Percentiles rank a stretch among this genome's conserved stretches.
These are phyloP conservation scores for Podaxis sp. DNA, from an alignment of 768 basidiomycete genomes.

Conservation along the genomic window DNA sequence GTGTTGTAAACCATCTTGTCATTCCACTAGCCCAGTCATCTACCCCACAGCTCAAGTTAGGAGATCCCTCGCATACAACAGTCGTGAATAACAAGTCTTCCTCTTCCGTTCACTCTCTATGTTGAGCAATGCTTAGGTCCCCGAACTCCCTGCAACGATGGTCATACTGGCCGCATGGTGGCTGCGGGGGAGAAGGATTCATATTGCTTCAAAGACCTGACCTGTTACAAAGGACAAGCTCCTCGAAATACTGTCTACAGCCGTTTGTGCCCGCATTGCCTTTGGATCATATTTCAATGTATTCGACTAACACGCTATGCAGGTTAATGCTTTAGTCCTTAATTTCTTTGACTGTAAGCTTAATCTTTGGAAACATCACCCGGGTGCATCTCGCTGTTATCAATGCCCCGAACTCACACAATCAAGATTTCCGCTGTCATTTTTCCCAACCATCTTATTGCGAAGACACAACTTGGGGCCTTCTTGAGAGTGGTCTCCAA, in stretches of 20 bases:
- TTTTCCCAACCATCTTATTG: background rate
- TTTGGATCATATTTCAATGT: background rate
- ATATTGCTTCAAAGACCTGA: constrained; percentile 7
- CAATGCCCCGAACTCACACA: background rate
- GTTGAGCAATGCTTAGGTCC: background rate
- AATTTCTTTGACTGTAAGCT: constrained; percentile 17
- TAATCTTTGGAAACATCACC: background rate
- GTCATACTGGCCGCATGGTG: background rate
- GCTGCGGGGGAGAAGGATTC: background rate
- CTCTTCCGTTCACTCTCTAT: background rate
- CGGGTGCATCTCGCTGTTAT: background rate
- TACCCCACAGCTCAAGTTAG: background rate
- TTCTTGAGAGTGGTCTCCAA: background rate
- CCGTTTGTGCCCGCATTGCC: background rate
- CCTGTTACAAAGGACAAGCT: background rate
- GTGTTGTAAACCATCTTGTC: background rate
- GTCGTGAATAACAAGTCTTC: background rate
- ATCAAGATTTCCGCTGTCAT: background rate
- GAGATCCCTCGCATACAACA: background rate
- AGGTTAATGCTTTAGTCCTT: constrained; percentile 29
- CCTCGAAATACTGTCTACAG: background rate
- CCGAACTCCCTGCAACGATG: background rate
- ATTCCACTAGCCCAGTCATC: background rate
- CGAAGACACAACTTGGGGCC: background rate
- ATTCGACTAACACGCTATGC: constrained; percentile 34